phyloP scores from a whole-genome alignment of 179 eudicot species.

The Sideroxylon spinosum region DNA sequence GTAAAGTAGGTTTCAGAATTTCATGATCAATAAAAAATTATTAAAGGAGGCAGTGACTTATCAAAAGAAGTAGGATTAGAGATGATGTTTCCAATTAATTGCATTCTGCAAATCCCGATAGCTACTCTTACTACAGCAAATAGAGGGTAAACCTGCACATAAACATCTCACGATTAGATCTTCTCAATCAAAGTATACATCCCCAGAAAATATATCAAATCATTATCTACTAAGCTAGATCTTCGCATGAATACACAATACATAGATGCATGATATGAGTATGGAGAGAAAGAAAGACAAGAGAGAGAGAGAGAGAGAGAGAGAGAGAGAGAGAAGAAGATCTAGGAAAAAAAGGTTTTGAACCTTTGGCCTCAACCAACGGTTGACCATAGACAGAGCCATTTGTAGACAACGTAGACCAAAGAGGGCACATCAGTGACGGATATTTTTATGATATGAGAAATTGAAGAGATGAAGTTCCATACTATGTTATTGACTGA shows the following conservation, averaged over 20 bases:
- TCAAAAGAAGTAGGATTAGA: slow-evolving; percentile 68
- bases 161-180: slow-evolving; percentile 20
- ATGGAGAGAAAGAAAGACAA: no score
- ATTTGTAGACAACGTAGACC: slow-evolving; percentile 12
- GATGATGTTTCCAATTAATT: slow-evolving; percentile 68
- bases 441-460: neutral
- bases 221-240: neutral
- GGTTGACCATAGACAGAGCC: slow-evolving; percentile 39
- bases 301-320: slow-evolving; percentile 13
- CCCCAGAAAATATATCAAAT: neutral
- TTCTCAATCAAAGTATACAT: slow-evolving; percentile 5
- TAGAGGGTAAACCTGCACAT: slow-evolving; percentile 64
- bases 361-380: slow-evolving; percentile 98
- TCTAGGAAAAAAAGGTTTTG: neutral
- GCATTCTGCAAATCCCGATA: slow-evolving; percentile 79
- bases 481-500: no score
- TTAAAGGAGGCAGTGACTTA: neutral
- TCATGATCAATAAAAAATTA: neutral
- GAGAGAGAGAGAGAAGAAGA: slow-evolving; percentile 3
- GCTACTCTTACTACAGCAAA: slow-evolving; percentile 84
- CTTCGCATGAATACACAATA: neutral
- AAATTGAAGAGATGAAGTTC: neutral
- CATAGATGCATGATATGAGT: neutral
- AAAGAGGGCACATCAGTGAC: neutral
- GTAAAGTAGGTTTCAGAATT: neutral